phyloP scores from a whole-genome alignment of 305 asterid genomes.

The Stenogyne calaminthoides region DNA sequence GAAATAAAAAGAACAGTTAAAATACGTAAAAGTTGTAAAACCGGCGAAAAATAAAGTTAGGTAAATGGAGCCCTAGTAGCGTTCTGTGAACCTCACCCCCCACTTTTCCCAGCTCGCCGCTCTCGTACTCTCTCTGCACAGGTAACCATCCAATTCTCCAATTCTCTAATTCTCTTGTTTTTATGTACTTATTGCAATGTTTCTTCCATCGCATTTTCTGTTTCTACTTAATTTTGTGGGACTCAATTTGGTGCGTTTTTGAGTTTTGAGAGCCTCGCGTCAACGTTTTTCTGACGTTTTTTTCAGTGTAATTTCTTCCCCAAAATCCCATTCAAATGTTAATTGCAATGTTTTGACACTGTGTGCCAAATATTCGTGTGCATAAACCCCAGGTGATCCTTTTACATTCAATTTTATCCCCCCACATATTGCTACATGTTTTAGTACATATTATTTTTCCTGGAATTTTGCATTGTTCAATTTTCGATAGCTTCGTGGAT shows the following conservation, averaged over 20 bases:
- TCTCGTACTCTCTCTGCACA: background rate
- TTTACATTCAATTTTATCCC: background rate
- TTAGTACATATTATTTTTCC: background rate
- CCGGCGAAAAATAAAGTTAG: background rate
- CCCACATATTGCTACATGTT: background rate
- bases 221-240: background rate
- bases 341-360: background rate
- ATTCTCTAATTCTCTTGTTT: background rate
- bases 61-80: slow-evolving; percentile 47
- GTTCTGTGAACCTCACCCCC: slow-evolving; percentile 17
- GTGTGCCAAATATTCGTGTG: slow-evolving; percentile 10
- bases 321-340: background rate
- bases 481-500: background rate
- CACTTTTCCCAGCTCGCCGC: slow-evolving; percentile 32
- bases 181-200: background rate
- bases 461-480: background rate
- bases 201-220: background rate
- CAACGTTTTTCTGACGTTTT: background rate
- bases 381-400: slow-evolving; percentile 24
- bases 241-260: slow-evolving; percentile 6
- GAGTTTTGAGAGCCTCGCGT: slow-evolving; percentile 22
- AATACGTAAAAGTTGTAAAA: too few species aligned
- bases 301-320: background rate
- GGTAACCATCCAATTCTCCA: slow-evolving; percentile 30
- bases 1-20: too few species aligned